Evolutionary conservation across 345 rosid genomes (phyloP).

Genomic region (Boechera retrofracta): DNA sequence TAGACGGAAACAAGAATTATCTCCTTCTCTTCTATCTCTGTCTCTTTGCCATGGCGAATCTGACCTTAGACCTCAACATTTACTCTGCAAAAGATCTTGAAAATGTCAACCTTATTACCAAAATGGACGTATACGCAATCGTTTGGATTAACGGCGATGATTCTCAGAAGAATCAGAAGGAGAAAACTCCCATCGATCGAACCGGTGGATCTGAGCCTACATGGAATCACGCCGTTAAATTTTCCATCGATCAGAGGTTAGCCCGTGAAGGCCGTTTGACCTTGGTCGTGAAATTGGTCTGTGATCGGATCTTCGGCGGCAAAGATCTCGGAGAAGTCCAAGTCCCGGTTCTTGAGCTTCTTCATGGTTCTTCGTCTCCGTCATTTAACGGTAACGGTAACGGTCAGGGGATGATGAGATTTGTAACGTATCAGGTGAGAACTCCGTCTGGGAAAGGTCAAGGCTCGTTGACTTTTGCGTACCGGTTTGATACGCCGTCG

Average conservation of each 20-base stretch:
- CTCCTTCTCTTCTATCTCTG: slow-evolving; percentile 18
- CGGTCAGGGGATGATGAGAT: slow-evolving; percentile 43
- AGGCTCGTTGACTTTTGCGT: slow-evolving; percentile 73
- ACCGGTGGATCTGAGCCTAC: slow-evolving; percentile 62
- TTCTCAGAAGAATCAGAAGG: slow-evolving; percentile 47
- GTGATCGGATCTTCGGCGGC: slow-evolving; percentile 73
- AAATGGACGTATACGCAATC: slow-evolving; percentile 84
- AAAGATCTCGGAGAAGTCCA: slow-evolving; percentile 74
- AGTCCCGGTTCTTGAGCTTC: slow-evolving; percentile 73
- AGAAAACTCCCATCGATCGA: slow-evolving; percentile 55
- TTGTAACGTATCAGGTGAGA: slow-evolving; percentile 70
- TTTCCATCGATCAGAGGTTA: slow-evolving; percentile 54
- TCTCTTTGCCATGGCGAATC: slow-evolving; percentile 54
- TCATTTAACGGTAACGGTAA: slow-evolving; percentile 41
- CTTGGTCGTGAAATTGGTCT: slow-evolving; percentile 62
- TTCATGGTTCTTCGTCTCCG: slow-evolving; percentile 26
- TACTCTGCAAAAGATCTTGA: slow-evolving; percentile 72
- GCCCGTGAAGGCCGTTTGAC: slow-evolving; percentile 59
- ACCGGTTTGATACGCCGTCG: slow-evolving; percentile 51
- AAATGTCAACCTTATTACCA: slow-evolving; percentile 67
- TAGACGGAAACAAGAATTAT: slow-evolving; percentile 24
- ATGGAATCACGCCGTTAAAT: slow-evolving; percentile 72
- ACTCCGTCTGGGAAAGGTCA: slow-evolving; percentile 70
- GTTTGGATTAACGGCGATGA: slow-evolving; percentile 63
- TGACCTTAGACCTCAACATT: slow-evolving; percentile 65